Base-by-base conservation (phyloP, 371 early-diverging fungal species). In the Mucor plumbeus region DNA sequence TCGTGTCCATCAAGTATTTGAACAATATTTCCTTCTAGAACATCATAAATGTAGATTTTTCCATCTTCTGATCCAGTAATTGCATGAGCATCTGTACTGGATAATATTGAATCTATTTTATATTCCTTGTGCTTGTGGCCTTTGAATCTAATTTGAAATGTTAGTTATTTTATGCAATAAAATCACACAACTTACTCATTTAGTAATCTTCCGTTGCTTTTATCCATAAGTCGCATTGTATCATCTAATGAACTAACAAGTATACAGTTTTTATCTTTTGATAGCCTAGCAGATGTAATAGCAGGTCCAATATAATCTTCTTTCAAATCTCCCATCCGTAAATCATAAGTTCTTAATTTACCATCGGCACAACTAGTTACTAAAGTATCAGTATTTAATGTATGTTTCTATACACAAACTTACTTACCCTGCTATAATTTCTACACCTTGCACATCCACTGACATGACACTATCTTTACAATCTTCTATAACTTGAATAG, bases 31-130 rank as follows among this genome's bases (percentile, higher is more conserved):
- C 82, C 92, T 69, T 91, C 92, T 9, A 93, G 78, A 33, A 93
- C 78, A 76, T 95, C 93, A 94, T 96, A 97, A 55, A 92, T 81
- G 68, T 85, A 87, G 3, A 97, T 87, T 44, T 79, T 76, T n/a
- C 95, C 96, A 68, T 96, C 95, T 71, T 97, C 97, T 26, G 94
- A 93, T 6, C 98, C 98, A 61, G 94, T 91, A 41, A 95, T 80
- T 3, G 94, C 93, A 69, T 88, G 72, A 0, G 91, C 87, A 67
- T 94, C 95, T 39, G 84, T 87, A 62, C 88, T 86, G 36, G 88
- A 81, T 7, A 96, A 74, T 17, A 86, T 79, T 10, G 91, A 88
- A 5, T 84, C 84, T 14, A 96, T 73, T 39, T 92, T 87, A 71
- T 94, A 96, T 55, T 89, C 77, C n/a, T 67, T 73, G 65, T 95